Evolutionary conservation across 2,329 filamentous ascomycete genomes (phyloP).

Genomic region (Penicillium vulpinum): DNA sequence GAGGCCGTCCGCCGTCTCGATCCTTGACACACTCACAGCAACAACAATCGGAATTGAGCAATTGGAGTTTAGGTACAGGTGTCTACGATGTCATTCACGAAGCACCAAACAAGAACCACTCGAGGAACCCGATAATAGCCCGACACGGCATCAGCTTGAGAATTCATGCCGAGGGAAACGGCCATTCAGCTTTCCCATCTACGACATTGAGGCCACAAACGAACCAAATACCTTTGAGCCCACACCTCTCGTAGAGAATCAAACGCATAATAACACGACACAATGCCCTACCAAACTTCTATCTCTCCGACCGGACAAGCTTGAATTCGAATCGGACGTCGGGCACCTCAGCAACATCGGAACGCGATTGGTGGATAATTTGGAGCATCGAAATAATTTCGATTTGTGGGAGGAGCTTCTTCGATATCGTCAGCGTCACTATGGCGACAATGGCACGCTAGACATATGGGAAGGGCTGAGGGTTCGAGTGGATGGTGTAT

Average conservation of each 20-base stretch:
- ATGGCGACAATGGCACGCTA: conserved; percentile 44
- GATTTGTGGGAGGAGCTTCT: conserved; percentile 49
- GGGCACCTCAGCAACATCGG: conserved; percentile 38
- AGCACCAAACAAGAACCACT: conserved; percentile 11
- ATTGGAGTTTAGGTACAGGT: conserved; percentile 28
- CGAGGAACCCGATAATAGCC: conserved; percentile 4
- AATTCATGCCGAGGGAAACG: conserved; percentile 8
- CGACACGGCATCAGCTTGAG: not conserved
- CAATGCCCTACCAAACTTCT: conserved; percentile 17
- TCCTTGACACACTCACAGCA: conserved; percentile 37
- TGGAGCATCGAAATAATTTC: conserved; percentile 36
- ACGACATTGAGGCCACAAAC: conserved; percentile 30
- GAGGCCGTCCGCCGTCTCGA: conserved; percentile 43
- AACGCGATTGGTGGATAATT: conserved; percentile 41
- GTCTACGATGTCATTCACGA: conserved; percentile 31
- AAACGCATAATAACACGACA: not conserved
- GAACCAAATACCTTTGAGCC: conserved; percentile 1
- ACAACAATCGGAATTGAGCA: conserved; percentile 36
- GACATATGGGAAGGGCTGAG: conserved; percentile 45
- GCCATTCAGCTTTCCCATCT: conserved; percentile 24
- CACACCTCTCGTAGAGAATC: not conserved
- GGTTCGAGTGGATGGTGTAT: conserved; percentile 29
- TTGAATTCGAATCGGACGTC: conserved; percentile 47
- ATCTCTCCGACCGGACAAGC: conserved; percentile 33
- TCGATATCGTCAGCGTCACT: conserved; percentile 44